Conservation (phyloP, 495 filamentous ascomycete species). For the Clavariopsis aquatica region DNA sequence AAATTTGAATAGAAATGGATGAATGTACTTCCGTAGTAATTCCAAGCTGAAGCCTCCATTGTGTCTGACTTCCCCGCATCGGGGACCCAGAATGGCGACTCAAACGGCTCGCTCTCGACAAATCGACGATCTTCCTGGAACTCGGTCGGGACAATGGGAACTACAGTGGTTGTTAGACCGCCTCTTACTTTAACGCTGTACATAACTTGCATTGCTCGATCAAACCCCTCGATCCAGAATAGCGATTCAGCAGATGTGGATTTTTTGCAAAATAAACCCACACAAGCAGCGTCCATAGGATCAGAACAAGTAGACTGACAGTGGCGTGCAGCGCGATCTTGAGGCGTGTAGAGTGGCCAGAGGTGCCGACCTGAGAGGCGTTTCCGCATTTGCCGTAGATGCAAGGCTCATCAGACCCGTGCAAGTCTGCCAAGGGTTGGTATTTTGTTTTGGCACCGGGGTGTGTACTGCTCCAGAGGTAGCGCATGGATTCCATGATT, state of each 20-base stretch:
- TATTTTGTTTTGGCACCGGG: background rate
- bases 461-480: background rate
- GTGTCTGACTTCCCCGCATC: background rate
- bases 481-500: background rate
- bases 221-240: background rate
- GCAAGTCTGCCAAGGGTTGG: background rate
- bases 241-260: background rate
- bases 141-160: constrained; percentile 4
- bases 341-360: background rate
- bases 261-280: background rate
- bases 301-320: background rate
- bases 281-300: background rate
- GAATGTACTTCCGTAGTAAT: constrained; percentile 7
- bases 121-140: background rate
- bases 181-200: too few species aligned
- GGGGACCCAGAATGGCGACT: constrained; percentile 1
- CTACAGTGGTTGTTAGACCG: too few species aligned
- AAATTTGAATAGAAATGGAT: too few species aligned
- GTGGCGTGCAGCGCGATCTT: background rate
- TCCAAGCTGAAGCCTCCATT: background rate
- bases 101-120: constrained; percentile 3
- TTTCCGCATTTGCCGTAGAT: background rate
- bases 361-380: background rate
- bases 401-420: background rate
- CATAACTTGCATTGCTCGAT: background rate